A percentile compares a stretch with the other conserved stretches of the same genome.
Evolutionary conservation across 495 filamentous ascomycete genomes (phyloP).

Genomic region (Trichoderma virens): DNA sequence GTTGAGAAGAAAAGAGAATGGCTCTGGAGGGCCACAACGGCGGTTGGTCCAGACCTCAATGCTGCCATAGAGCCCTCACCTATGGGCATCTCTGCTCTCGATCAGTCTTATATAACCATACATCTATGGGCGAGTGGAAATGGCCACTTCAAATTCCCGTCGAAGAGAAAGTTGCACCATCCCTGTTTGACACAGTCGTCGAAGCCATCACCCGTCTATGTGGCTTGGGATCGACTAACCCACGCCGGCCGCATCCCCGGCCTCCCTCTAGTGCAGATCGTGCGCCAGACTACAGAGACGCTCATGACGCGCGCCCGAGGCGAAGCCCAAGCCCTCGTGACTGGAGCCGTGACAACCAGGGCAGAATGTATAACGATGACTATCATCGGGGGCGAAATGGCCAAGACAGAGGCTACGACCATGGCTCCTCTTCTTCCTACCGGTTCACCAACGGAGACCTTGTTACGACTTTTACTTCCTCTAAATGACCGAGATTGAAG

Average conservation of each 20-base stretch:
- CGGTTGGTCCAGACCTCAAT: constrained; percentile 28
- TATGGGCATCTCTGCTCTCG: constrained; percentile 23
- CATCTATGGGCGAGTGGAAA: not conserved
- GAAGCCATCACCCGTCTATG: constrained; percentile 67
- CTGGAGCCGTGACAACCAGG: constrained; percentile 7
- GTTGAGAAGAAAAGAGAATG: too few species aligned
- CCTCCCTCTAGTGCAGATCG: not conserved
- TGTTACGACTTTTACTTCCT: too few species aligned
- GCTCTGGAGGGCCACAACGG: constrained; percentile 19
- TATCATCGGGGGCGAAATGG: constrained; percentile 27
- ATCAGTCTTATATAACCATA: constrained; percentile 19
- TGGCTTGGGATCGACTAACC: too few species aligned
- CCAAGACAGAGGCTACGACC: constrained; percentile 48
- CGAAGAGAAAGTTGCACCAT: not conserved
- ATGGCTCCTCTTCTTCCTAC: too few species aligned
- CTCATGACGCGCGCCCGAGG: not conserved
- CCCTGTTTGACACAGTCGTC: constrained; percentile 42
- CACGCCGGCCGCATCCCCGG: not conserved
- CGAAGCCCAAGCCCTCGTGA: not conserved
- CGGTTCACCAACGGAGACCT: too few species aligned
- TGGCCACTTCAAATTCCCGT: not conserved
- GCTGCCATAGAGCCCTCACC: constrained; percentile 29
- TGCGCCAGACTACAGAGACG: not conserved
- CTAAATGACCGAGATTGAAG: too few species aligned
- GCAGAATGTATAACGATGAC: constrained; percentile 7